Evolutionary conservation across 768 basidiomycete species (phyloP).

Genomic region (Harrya chromipes): DNA sequence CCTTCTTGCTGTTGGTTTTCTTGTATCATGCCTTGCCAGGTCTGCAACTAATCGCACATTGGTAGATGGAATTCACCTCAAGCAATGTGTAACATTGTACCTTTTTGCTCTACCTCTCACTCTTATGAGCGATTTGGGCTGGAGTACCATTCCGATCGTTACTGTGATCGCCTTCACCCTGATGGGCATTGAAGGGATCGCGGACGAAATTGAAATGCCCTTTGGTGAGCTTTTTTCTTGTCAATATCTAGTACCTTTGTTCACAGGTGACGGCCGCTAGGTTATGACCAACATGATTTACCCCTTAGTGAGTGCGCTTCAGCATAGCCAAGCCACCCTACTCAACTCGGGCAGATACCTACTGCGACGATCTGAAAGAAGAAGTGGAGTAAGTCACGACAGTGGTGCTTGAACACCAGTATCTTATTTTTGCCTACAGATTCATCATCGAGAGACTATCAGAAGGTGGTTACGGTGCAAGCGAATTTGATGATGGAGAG

Average conservation of each 20-base stretch:
- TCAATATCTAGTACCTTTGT: neutral
- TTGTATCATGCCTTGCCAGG: neutral
- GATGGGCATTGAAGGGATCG: slow-evolving; percentile 95
- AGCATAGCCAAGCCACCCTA: neutral
- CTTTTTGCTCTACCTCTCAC: slow-evolving; percentile 89
- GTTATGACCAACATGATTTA: slow-evolving; percentile 63
- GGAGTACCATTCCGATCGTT: slow-evolving; percentile 81
- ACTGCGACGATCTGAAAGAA: slow-evolving; percentile 82
- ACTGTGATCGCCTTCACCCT: slow-evolving; percentile 88
- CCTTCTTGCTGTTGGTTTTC: slow-evolving; percentile 62
- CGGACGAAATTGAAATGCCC: slow-evolving; percentile 93
- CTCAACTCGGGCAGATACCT: slow-evolving; percentile 52
- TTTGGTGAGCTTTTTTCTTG: slow-evolving; percentile 57
- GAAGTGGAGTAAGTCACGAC: slow-evolving; percentile 66
- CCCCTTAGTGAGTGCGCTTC: slow-evolving; percentile 60
- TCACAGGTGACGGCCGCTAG: slow-evolving; percentile 30
- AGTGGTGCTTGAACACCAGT: neutral
- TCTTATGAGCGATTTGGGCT: slow-evolving; percentile 77
- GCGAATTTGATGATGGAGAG: slow-evolving; percentile 77
- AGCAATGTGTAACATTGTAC: slow-evolving; percentile 93
- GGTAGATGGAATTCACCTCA: slow-evolving; percentile 83
- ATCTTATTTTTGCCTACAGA: slow-evolving; percentile 34
- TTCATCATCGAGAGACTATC: slow-evolving; percentile 69
- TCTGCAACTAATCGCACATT: slow-evolving; percentile 8
- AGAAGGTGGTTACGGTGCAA: slow-evolving; percentile 69